Evolutionary conservation across 805 yeast species (phyloP).

Genomic region (Osmozyma mogii): DNA sequence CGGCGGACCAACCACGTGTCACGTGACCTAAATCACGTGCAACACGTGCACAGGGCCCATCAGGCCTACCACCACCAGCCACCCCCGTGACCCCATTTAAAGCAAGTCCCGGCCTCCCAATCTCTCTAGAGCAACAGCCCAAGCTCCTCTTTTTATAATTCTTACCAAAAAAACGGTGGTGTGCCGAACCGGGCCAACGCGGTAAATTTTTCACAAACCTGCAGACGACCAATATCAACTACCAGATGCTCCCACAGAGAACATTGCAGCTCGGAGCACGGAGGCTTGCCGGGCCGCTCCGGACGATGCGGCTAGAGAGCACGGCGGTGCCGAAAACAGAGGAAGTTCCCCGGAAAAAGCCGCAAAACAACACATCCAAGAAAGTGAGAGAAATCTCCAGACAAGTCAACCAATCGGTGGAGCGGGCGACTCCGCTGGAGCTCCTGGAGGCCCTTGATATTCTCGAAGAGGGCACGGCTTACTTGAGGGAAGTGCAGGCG

Average conservation of each 20-base stretch:
- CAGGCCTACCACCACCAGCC: no score
- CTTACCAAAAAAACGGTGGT: slow-evolving; percentile 3
- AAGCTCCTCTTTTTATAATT: slow-evolving; percentile 5
- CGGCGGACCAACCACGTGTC: no score
- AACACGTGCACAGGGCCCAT: no score
- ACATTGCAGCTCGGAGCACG: not conserved
- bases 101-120: no score
- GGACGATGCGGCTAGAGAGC: not conserved
- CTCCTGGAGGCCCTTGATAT: slow-evolving; percentile 27
- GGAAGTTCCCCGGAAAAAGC: slow-evolving; percentile 1
- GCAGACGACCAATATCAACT: slow-evolving; percentile 7
- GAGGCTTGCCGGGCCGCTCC: not conserved
- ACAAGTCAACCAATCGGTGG: slow-evolving; percentile 22
- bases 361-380: not conserved
- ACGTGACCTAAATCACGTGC: no score
- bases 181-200: not conserved
- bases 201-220: slow-evolving; percentile 5
- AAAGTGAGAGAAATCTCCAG: slow-evolving; percentile 22
- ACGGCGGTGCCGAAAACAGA: not conserved
- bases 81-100: no score
- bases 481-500: slow-evolving; percentile 29
- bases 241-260: slow-evolving; percentile 6
- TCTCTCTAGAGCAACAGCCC: no score
- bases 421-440: slow-evolving; percentile 9
- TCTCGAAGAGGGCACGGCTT: slow-evolving; percentile 33